A percentile compares a stretch with the other conserved stretches of the same genome.
Evolutionary conservation across 331 rosid genomes (phyloP).

Genomic region (Prunus yedoensis): DNA sequence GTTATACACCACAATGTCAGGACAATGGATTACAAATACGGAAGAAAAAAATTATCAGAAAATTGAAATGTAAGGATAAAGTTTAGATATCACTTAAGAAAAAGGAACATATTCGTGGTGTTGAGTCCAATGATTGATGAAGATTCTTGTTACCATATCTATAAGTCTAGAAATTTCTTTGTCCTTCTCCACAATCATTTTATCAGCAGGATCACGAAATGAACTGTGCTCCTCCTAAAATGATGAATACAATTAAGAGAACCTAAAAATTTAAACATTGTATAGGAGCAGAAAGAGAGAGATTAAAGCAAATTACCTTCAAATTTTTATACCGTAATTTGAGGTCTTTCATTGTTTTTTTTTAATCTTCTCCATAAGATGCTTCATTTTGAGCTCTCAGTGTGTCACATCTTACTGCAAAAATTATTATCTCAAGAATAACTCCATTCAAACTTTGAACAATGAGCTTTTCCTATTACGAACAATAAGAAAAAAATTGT

Average conservation of each 20-base stretch:
- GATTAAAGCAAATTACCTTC: conserved; percentile 54
- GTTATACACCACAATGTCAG: conserved; percentile 32
- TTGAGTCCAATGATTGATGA: conserved; percentile 68
- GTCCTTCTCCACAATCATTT: conserved; percentile 89
- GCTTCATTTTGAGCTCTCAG: conserved; percentile 80
- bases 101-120: conserved; percentile 47
- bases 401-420: conserved; percentile 80
- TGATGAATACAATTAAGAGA: conserved; percentile 31
- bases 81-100: conserved; percentile 11
- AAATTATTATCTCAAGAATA: conserved; percentile 20
- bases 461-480: conserved; percentile 10
- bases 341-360: conserved; percentile 65
- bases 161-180: conserved; percentile 75
- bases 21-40: conserved; percentile 22
- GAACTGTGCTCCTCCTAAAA: conserved; percentile 84
- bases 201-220: conserved; percentile 86
- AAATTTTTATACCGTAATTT: conserved; percentile 57
- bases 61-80: conserved; percentile 22
- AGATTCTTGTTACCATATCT: conserved; percentile 70
- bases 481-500: background rate
- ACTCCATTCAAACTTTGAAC: conserved; percentile 13
- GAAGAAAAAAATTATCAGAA: background rate
- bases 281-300: conserved; percentile 10
- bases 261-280: conserved; percentile 10
- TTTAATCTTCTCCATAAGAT: conserved; percentile 57